Percentiles rank a stretch among this genome's conserved stretches.
Evolutionary conservation across 306 rosid species (phyloP).

Genomic region (Prunus mongolica): DNA sequence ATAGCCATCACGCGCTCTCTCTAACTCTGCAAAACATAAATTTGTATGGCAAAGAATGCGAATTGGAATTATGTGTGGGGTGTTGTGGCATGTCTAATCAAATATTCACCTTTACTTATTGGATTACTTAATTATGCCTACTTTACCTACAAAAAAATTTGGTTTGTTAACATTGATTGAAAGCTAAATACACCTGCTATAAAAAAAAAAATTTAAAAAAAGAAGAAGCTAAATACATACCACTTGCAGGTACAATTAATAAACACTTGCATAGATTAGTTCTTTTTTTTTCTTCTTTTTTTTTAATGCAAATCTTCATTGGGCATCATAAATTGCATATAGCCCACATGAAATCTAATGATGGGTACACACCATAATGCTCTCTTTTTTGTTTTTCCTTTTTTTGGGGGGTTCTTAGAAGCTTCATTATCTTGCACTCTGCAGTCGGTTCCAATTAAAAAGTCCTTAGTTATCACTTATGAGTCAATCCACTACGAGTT

Average conservation of each 20-base stretch:
- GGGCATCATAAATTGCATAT: conserved; percentile 39
- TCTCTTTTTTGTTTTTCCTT: background rate
- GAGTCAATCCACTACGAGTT: conserved; percentile 30
- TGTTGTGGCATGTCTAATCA: conserved; percentile 34
- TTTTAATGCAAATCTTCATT: conserved; percentile 17
- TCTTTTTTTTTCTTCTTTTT: background rate
- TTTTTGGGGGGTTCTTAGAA: conserved; percentile 20
- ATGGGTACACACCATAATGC: conserved; percentile 26
- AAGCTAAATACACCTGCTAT: background rate
- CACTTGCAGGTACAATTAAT: conserved; percentile 29
- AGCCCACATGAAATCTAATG: conserved; percentile 42
- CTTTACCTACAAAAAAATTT: conserved; percentile 40
- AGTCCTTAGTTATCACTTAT: conserved; percentile 22
- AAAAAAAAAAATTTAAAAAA: too few relatives aligned
- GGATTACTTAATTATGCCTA: conserved; percentile 28
- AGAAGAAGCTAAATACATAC: background rate
- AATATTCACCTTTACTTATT: conserved; percentile 17
- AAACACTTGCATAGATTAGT: background rate
- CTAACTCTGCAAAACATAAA: background rate
- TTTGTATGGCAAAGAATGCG: background rate
- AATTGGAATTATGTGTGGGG: background rate
- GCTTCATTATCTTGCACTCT: conserved; percentile 27
- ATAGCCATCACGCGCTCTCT: background rate
- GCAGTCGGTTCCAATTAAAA: conserved; percentile 4
- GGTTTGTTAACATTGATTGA: conserved; percentile 24